phyloP scores from a whole-genome alignment of 805 yeast species.

The Vanderwaltozyma verrucispora region DNA sequence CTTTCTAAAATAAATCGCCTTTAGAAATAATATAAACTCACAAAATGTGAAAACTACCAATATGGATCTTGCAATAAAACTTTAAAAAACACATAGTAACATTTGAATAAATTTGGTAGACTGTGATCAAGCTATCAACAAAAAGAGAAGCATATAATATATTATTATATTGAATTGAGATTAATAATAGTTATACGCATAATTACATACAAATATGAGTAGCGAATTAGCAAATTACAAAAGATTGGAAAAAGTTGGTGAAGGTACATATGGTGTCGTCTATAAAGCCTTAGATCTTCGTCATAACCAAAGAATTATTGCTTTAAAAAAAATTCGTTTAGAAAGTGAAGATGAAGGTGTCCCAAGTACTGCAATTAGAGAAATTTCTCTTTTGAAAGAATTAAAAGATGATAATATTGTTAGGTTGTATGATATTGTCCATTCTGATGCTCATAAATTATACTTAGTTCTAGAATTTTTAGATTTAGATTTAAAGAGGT shows the following conservation, averaged over 20 bases:
- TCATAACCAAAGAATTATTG: constrained; percentile 79
- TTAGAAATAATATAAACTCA: too few species aligned
- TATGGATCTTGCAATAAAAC: too few species aligned
- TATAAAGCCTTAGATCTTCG: constrained; percentile 82
- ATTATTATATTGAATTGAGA: too few species aligned
- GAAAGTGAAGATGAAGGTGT: constrained; percentile 95
- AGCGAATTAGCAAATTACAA: constrained; percentile 87
- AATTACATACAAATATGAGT: constrained; percentile 34
- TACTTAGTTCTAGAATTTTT: constrained; percentile 88
- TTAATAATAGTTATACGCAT: too few species aligned
- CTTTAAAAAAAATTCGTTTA: constrained; percentile 85
- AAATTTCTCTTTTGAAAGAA: constrained; percentile 91
- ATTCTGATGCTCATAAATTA: constrained; percentile 82
- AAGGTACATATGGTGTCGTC: constrained; percentile 97
- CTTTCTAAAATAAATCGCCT: too few species aligned
- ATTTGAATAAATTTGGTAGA: too few species aligned
- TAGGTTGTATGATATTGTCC: constrained; percentile 88
- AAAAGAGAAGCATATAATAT: too few species aligned
- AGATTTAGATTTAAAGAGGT: constrained; percentile 88
- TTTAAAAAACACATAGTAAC: too few species aligned
- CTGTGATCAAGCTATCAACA: too few species aligned
- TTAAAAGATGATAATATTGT: constrained; percentile 88
- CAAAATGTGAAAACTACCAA: too few species aligned
- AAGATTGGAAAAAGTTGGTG: constrained; percentile 93
- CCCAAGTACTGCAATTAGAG: constrained; percentile 96